Base-by-base conservation (phyloP, 768 basidiomycete genomes). In the Mycena sanguinolenta region DNA sequence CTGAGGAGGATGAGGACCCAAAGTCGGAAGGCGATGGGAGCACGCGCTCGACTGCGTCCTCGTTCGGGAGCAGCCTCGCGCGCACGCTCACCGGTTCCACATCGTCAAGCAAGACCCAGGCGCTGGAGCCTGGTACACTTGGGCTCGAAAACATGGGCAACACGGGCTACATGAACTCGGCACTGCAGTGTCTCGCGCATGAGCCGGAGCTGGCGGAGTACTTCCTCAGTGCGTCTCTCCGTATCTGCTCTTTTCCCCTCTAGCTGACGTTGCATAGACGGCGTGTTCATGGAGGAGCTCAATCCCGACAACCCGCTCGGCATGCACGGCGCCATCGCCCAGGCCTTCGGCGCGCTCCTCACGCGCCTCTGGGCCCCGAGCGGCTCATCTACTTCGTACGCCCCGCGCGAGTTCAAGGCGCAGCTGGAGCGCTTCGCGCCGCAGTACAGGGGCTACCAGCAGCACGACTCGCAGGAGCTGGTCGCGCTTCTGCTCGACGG, bases 111-210 rank as follows among this genome's bases (percentile, higher is more conserved):
- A 87, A 87, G 75, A 58, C 77, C n/a, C n/a, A n/a, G n/a, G n/a
- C n/a, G 44, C 65, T 84, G 55, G 90, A 89, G 63, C 91, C 91
- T 10, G 96, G 96, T 2, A 93, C 94, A 0, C 85, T 97, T 14
- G 97, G 97, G 25, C 85, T 99, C 5, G 90, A 90, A 17, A 99
- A 99, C 77, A 91, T 98, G 90, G 95, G 94, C n/a, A 97, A 97
- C 77, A 98, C 97, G 10, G 98, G 97, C 79, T 99, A 99, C 83
- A 99, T 99, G 98, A 99, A 99, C 80, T 97, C 96, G 62, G 97
- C 98, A 1, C 86, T 98, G 8, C 98, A 99, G 78, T 99, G 98
- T 81, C 89, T 99, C 62, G 93, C 93, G 28, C 98, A 99, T 78
- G 95, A 92, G 10, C 88, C 90, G 55, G 96, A 98, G 77, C 87